A percentile compares a stretch with the other conserved stretches of the same genome.
Evolutionary conservation across 768 basidiomycete genomes (phyloP).

Genomic region (Roridomyces roridus): DNA sequence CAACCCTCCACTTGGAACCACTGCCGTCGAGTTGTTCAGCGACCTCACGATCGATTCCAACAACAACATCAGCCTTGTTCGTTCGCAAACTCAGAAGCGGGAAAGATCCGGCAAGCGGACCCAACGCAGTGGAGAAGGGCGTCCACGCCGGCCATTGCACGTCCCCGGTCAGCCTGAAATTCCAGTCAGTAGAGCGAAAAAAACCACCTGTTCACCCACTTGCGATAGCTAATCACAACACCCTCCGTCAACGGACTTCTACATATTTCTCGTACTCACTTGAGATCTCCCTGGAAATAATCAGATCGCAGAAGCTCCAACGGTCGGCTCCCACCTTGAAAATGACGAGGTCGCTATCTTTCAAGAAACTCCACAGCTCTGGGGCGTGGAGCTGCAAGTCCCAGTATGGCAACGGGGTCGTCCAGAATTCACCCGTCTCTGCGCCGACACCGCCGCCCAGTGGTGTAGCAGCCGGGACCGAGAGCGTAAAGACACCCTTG

Average conservation of each 20-base stretch:
- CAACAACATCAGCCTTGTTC: conserved; percentile 94
- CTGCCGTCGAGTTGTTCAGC: conserved; percentile 71
- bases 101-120: conserved; percentile 80
- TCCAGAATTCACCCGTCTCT: conserved; percentile 67
- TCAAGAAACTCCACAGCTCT: conserved; percentile 56
- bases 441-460: conserved; percentile 49
- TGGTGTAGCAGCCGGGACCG: conserved; percentile 64
- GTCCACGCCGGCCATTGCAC: conserved; percentile 86
- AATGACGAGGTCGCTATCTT: conserved; percentile 70
- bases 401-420: conserved; percentile 78
- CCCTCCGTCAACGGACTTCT: neutral
- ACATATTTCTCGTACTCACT: conserved; percentile 59
- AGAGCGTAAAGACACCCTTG: conserved; percentile 72
- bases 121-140: conserved; percentile 74
- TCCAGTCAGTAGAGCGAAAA: neutral
- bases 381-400: conserved; percentile 63
- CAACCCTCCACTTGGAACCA: conserved; percentile 77
- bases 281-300: conserved; percentile 76
- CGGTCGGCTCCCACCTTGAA: conserved; percentile 69
- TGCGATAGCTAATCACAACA: conserved; percentile 68
- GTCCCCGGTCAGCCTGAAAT: conserved; percentile 83
- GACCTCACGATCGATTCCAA: conserved; percentile 73
- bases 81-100: conserved; percentile 87
- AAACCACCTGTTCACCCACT: conserved; percentile 53
- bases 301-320: neutral